Percentiles rank a stretch among this genome's conserved stretches.
phyloP scores from a whole-genome alignment of 2,329 filamentous ascomycete species.

The Aaosphaeria arxii region DNA sequence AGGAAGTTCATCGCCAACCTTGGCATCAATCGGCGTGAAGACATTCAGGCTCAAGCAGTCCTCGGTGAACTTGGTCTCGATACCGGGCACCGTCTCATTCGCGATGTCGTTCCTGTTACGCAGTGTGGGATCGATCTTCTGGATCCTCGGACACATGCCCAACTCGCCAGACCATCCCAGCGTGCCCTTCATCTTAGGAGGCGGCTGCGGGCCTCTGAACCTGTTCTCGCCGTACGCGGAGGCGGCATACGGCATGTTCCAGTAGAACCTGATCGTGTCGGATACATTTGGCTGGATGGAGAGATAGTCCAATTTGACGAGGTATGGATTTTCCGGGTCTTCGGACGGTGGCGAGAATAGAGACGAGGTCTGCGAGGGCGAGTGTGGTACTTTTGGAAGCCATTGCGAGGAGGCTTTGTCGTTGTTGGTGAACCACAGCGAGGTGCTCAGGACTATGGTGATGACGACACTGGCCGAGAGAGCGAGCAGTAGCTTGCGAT shows the following conservation, averaged over 20 bases:
- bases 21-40: constrained; percentile 29
- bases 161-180: constrained; percentile 27
- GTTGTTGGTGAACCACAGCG: too few relatives aligned
- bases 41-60: constrained; percentile 45
- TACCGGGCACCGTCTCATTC: constrained; percentile 22
- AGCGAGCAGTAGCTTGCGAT: too few relatives aligned
- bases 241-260: constrained; percentile 34
- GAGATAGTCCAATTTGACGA: constrained; percentile 30
- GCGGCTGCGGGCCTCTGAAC: constrained; percentile 29
- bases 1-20: constrained; percentile 30
- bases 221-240: constrained; percentile 25
- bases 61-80: constrained; percentile 23
- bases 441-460: too few relatives aligned
- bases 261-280: constrained; percentile 26
- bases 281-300: constrained; percentile 24
- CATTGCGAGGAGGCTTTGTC: neutral
- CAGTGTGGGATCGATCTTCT: constrained; percentile 26
- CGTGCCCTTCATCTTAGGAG: constrained; percentile 1
- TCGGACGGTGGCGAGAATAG: constrained; percentile 10
- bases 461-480: too few relatives aligned
- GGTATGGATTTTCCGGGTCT: constrained; percentile 22
- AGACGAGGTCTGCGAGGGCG: neutral
- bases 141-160: constrained; percentile 33
- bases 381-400: neutral
- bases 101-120: constrained; percentile 25